Base-by-base conservation (phyloP, 768 basidiomycete genomes). In the Russula griseocarnosa region DNA sequence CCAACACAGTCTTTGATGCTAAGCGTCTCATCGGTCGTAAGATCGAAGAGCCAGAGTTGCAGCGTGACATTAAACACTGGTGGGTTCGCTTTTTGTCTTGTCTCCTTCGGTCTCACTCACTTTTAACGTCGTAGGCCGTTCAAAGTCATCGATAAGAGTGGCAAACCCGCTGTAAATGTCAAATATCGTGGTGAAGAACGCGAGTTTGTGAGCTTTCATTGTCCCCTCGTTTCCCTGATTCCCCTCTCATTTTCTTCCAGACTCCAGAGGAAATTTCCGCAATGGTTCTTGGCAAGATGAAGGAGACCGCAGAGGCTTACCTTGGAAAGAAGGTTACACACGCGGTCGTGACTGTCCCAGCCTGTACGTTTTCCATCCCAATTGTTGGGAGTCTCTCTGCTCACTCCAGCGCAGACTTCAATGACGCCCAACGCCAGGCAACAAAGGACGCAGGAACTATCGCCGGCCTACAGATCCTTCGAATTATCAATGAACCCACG, bases 241-340 rank as follows among this genome's bases (percentile, higher is more conserved):
- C n/a, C 18, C 18, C 36, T 3, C 18, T 22, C 20, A 60, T 20
- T 10, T 54, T 47, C 24, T 63, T n/a, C 20, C 51, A 94, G 92
- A 87, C 92, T 0, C 90, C 94, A 8, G 94, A 96, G 75, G 94
- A 97, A 78, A 86, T 98, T 70, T 90, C 87, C 49, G 94, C 96
- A 62, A 98, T 98, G 96, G 83, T 98, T 71, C 81, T 98, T 60
- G 79, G 76, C 65, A 98, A 98, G 83, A 98, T 98, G 96, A 98
- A 97, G 83, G 96, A 98, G 81, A 98, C 94, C 30, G 96, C 96
- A 62, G 96, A 98, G 82, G 90, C 94, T 20, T 98, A 96, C 78
- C 90, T 98, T 64, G 94, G 94, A 71, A 84, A 93, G 72, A 90
- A 92, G 76, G 94, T 98, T 74, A 94, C 94, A 65, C 92, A 98